Evolutionary conservation across 78 protist genomes (phyloP).

Genomic region (Protostelium mycophagum): DNA sequence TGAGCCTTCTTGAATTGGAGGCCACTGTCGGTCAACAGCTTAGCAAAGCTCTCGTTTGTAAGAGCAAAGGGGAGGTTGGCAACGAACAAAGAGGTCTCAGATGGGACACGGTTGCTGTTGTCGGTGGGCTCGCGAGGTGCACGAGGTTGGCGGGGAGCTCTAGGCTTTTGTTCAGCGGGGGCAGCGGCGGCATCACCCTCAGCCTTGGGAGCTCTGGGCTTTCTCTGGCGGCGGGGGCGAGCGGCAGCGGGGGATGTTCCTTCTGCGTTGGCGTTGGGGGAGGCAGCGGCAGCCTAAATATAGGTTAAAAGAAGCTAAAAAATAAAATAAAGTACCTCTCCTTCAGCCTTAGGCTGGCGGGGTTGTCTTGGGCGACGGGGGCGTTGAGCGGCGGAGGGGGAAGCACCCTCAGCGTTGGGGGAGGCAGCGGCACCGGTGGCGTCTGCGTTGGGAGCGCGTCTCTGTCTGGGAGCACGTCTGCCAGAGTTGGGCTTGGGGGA

Average conservation of each 20-base stretch:
- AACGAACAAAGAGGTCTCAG: constrained; percentile 52
- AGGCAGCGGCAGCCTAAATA: no score
- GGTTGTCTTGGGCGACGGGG: constrained; percentile 11
- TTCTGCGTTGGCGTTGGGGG: no score
- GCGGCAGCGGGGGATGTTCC: constrained; percentile 5
- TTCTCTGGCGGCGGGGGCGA: constrained; percentile 15
- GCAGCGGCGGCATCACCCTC: not conserved
- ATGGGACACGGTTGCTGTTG: constrained; percentile 2
- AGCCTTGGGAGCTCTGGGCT: constrained; percentile 1
- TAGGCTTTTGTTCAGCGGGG: not conserved
- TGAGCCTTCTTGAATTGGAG: constrained; percentile 56
- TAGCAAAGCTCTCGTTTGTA: constrained; percentile 29
- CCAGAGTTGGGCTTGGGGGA: not conserved
- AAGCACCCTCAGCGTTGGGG: constrained; percentile 25
- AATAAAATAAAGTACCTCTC: no score
- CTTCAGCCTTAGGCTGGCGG: not conserved
- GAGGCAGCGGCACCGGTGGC: constrained; percentile 14
- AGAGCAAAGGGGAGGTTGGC: constrained; percentile 58
- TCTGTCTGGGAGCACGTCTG: not conserved
- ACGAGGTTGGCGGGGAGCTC: not conserved
- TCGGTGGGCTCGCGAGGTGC: not conserved
- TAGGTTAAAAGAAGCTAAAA: no score
- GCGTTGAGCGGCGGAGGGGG: no score
- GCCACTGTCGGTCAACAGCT: constrained; percentile 44
- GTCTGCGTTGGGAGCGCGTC: constrained; percentile 11